phyloP scores from a whole-genome alignment of 805 yeast genomes.

The Pichia eremophila region DNA sequence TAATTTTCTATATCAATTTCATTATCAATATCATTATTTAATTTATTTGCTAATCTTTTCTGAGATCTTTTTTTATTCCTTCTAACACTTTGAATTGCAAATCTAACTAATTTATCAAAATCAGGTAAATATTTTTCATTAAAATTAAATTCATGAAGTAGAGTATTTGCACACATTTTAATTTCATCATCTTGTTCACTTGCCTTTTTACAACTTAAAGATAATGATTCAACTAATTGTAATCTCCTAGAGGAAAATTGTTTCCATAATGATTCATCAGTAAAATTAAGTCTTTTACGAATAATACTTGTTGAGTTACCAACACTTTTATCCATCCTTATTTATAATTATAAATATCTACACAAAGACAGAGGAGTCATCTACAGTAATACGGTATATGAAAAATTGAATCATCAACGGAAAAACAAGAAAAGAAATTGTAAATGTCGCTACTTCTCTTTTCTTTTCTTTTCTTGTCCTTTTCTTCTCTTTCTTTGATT shows the following conservation, averaged over 20 bases:
- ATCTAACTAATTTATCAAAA: constrained; percentile 82
- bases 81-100: constrained; percentile 89
- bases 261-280: constrained; percentile 81
- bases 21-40: background rate
- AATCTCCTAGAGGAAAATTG: constrained; percentile 82
- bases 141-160: constrained; percentile 72
- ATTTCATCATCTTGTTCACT: constrained; percentile 87
- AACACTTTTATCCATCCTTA: background rate
- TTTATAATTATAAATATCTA: no score
- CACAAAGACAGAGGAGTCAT: background rate
- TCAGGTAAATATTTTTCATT: constrained; percentile 50
- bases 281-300: constrained; percentile 57
- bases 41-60: constrained; percentile 27
- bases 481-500: no score
- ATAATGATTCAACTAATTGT: constrained; percentile 74
- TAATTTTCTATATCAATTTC: background rate
- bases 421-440: no score
- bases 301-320: constrained; percentile 31
- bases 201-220: constrained; percentile 60
- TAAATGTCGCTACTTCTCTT: no score
- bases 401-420: no score
- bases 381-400: background rate
- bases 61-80: constrained; percentile 70
- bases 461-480: no score
- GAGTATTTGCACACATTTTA: constrained; percentile 62